These are phyloP conservation scores for Rhizoctonia solani DNA, from an alignment of 1,284 basidiomycete species.

Conservation along the genomic window DNA sequence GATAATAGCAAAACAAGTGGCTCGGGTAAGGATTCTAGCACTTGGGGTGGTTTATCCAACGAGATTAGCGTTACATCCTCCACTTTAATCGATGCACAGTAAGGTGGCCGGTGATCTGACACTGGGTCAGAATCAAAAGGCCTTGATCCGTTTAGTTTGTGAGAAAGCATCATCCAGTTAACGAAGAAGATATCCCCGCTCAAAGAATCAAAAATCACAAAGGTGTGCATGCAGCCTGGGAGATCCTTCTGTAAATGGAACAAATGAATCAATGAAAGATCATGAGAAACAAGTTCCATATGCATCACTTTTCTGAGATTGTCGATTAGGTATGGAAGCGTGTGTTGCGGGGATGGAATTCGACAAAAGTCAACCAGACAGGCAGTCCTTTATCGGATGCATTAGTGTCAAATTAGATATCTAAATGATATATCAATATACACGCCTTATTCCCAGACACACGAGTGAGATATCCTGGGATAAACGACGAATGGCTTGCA, in stretches of 20 bases:
- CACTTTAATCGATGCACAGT: background rate
- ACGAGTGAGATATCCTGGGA: conserved; percentile 14
- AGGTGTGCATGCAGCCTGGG: conserved; percentile 23
- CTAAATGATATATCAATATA: background rate
- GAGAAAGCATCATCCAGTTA: background rate
- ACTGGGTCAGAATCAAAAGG: background rate
- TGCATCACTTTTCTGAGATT: conserved; percentile 31
- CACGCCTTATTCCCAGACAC: background rate
- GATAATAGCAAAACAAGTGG: background rate
- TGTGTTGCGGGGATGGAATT: conserved; percentile 18
- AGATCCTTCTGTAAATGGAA: conserved; percentile 1
- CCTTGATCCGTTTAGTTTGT: background rate
- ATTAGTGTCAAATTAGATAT: background rate
- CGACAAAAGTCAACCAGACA: conserved; percentile 29
- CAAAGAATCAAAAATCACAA: conserved; percentile 12
- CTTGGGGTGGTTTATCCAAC: background rate
- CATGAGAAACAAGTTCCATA: conserved; percentile 1
- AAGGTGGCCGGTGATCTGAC: no score
- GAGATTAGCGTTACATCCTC: background rate
- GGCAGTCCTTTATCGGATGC: background rate
- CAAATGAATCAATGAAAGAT: background rate
- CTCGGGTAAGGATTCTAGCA: conserved; percentile 11
- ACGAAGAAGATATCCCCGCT: conserved; percentile 22
- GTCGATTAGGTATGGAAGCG: conserved; percentile 20
- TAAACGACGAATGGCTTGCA: background rate